These are phyloP conservation scores for Fonsecaea erecta DNA, from an alignment of 2,329 filamentous ascomycete species.

Conservation along the genomic window DNA sequence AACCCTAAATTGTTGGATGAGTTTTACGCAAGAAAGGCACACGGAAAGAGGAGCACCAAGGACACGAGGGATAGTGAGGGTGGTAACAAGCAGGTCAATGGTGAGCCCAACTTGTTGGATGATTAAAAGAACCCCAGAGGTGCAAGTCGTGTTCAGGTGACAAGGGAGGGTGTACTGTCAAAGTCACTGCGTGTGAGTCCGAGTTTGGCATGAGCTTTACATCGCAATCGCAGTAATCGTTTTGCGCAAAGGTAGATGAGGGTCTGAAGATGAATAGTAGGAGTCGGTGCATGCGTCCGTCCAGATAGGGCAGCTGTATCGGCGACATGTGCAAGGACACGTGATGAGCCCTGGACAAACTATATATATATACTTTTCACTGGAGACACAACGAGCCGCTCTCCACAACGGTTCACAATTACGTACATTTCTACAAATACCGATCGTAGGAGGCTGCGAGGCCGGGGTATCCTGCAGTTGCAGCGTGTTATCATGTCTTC, in stretches of 20 bases:
- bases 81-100: constrained; percentile 38
- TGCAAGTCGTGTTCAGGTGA: neutral
- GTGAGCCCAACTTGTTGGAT: constrained; percentile 33
- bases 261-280: neutral
- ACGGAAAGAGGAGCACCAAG: constrained; percentile 45
- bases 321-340: neutral
- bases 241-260: neutral
- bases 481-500: too few relatives aligned
- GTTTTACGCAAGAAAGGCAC: constrained; percentile 66
- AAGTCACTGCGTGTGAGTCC: neutral
- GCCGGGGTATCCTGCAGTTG: too few relatives aligned
- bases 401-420: too few relatives aligned
- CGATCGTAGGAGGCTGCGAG: too few relatives aligned
- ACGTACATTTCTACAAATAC: too few relatives aligned
- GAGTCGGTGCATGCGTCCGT: neutral
- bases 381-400: too few relatives aligned
- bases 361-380: too few relatives aligned
- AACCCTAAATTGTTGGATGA: constrained; percentile 81
- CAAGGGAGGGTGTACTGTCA: neutral
- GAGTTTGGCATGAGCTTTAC: neutral
- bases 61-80: constrained; percentile 52
- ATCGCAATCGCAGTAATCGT: neutral
- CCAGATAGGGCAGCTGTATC: neutral
- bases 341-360: too few relatives aligned
- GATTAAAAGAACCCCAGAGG: constrained; percentile 18